phyloP scores from a whole-genome alignment of 371 early-diverging fungal genomes.

The Modicella reniformis region DNA sequence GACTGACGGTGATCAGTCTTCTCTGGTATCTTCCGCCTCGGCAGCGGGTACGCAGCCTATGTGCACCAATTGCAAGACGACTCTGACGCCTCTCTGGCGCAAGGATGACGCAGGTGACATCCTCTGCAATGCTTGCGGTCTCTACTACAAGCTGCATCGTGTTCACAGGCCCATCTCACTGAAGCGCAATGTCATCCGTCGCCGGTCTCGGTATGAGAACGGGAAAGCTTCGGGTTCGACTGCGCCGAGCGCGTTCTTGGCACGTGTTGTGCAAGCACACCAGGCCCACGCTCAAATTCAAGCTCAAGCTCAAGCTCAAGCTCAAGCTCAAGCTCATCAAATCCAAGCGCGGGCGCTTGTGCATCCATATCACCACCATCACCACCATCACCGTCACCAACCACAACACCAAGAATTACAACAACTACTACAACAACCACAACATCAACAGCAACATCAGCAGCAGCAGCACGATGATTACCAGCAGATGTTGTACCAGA shows the following conservation, averaged over 20 bases:
- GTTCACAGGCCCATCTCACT: slow-evolving; percentile 81
- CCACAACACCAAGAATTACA: too few relatives aligned
- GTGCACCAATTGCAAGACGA: slow-evolving; percentile 91
- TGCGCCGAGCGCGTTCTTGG: background rate
- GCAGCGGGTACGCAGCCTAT: slow-evolving; percentile 48
- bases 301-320: slow-evolving; percentile 1
- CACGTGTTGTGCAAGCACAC: slow-evolving; percentile 12
- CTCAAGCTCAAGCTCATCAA: background rate
- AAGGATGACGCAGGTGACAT: slow-evolving; percentile 82
- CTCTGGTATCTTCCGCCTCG: slow-evolving; percentile 11
- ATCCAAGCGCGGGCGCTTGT: background rate
- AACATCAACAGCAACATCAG: slow-evolving; percentile 17
- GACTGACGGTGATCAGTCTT: background rate
- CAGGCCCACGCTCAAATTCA: slow-evolving; percentile 4
- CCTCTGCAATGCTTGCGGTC: slow-evolving; percentile 96
- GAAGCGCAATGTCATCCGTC: slow-evolving; percentile 85
- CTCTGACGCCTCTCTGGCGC: slow-evolving; percentile 95
- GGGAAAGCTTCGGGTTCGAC: slow-evolving; percentile 24
- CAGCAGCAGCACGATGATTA: slow-evolving; percentile 15
- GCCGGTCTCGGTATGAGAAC: slow-evolving; percentile 78
- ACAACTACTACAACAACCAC: slow-evolving; percentile 7
- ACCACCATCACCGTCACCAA: slow-evolving; percentile 1
- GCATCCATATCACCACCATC: background rate
- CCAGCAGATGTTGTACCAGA: too few relatives aligned
- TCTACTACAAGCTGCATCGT: slow-evolving; percentile 92